Evolutionary conservation across 2,329 filamentous ascomycete genomes (phyloP).

Genomic region (Aquanectria penicillioides): DNA sequence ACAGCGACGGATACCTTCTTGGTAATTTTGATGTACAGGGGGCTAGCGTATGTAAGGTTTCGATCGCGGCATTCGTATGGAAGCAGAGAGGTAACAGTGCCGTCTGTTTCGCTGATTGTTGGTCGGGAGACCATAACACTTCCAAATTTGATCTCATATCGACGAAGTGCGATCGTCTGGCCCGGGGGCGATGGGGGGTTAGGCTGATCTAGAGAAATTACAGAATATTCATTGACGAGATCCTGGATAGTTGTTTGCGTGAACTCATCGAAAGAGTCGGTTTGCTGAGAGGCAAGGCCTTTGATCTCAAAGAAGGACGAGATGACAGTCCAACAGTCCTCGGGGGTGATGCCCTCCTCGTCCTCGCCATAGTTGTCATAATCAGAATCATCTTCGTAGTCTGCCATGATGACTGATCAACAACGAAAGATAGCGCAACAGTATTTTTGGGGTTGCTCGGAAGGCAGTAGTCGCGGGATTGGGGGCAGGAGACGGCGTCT

Average conservation of each 20-base stretch:
- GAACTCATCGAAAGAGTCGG: slow-evolving; percentile 98
- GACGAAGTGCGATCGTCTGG: slow-evolving; percentile 83
- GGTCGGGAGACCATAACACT: slow-evolving; percentile 89
- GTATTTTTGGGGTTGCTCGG: neutral
- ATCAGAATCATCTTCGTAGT: slow-evolving; percentile 67
- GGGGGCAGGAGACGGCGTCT: slow-evolving; percentile 19
- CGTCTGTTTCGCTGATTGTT: slow-evolving; percentile 92
- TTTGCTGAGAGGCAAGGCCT: slow-evolving; percentile 94
- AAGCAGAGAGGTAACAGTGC: slow-evolving; percentile 83
- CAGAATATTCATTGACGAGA: slow-evolving; percentile 90
- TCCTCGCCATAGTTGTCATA: slow-evolving; percentile 78
- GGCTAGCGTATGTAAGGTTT: slow-evolving; percentile 94
- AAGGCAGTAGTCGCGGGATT: neutral
- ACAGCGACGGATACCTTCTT: slow-evolving; percentile 87
- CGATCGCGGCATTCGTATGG: slow-evolving; percentile 96
- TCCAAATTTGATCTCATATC: slow-evolving; percentile 96
- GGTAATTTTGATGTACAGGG: slow-evolving; percentile 88
- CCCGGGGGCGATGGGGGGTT: slow-evolving; percentile 80
- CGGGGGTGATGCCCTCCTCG: slow-evolving; percentile 82
- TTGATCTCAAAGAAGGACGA: slow-evolving; percentile 96
- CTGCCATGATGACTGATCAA: slow-evolving; percentile 56
- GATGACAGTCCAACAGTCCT: slow-evolving; percentile 99
- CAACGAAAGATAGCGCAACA: neutral
- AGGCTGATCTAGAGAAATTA: slow-evolving; percentile 93
- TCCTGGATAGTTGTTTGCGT: slow-evolving; percentile 94